Evolutionary conservation across 768 basidiomycete genomes (phyloP).

Genomic region (Boletus sensibilis): DNA sequence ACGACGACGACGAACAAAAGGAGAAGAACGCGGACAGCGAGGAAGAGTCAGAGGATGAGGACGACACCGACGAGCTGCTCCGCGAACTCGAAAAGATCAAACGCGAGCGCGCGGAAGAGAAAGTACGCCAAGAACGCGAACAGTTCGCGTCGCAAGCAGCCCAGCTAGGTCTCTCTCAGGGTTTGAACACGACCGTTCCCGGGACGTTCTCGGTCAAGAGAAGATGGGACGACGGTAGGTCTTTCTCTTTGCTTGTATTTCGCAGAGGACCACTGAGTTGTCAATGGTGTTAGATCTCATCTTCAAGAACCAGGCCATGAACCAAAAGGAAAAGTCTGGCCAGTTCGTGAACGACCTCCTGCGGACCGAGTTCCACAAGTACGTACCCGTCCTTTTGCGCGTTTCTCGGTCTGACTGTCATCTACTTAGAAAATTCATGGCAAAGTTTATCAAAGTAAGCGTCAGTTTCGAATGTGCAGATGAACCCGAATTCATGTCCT

Average conservation of each 20-base stretch:
- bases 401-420: slow-evolving; percentile 9
- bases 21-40: slow-evolving; percentile 45
- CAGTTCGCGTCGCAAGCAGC: slow-evolving; percentile 59
- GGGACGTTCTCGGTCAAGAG: slow-evolving; percentile 90
- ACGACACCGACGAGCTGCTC: slow-evolving; percentile 83
- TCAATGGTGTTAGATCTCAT: slow-evolving; percentile 66
- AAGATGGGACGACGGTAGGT: slow-evolving; percentile 91
- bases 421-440: slow-evolving; percentile 78
- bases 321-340: slow-evolving; percentile 57
- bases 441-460: slow-evolving; percentile 82
- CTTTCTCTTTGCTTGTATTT: slow-evolving; percentile 3
- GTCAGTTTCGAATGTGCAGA: background rate
- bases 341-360: slow-evolving; percentile 95
- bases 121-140: slow-evolving; percentile 76
- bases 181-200: slow-evolving; percentile 69
- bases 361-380: slow-evolving; percentile 93
- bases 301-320: slow-evolving; percentile 97
- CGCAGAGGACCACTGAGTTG: background rate
- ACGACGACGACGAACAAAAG: slow-evolving; percentile 59
- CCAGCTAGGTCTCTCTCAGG: slow-evolving; percentile 68
- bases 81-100: slow-evolving; percentile 99
- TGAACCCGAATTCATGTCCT: background rate
- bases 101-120: slow-evolving; percentile 92
- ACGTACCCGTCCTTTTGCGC: slow-evolving; percentile 31
- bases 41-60: slow-evolving; percentile 56